Evolutionary conservation across 345 rosid genomes (phyloP).

Genomic region (Lagerstroemia speciosa): DNA sequence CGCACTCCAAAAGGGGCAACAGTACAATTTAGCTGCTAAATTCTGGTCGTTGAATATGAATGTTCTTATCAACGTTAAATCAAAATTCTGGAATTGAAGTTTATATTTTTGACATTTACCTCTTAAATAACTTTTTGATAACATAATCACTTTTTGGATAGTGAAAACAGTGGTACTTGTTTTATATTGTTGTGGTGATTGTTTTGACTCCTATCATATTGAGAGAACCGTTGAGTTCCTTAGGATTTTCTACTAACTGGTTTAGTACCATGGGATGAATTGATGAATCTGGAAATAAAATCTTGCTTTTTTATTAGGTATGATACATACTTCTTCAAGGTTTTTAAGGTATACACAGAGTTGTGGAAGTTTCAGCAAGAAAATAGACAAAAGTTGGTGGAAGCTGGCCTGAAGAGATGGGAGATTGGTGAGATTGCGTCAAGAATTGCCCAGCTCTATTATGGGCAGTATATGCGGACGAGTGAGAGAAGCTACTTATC

Average conservation of each 20-base stretch:
- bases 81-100: not conserved
- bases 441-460: conserved; percentile 86
- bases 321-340: conserved; percentile 87
- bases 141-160: not conserved
- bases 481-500: conserved; percentile 76
- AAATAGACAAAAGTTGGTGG: conserved; percentile 80
- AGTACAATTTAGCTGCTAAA: not conserved
- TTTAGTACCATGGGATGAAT: not conserved
- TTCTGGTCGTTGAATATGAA: not conserved
- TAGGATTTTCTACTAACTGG: not conserved
- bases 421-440: conserved; percentile 98
- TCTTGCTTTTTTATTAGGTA: conserved; percentile 39
- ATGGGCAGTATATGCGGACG: conserved; percentile 88
- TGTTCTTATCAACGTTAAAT: not conserved
- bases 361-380: conserved; percentile 97
- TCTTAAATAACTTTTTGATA: too few species aligned
- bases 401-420: conserved; percentile 90
- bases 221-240: not conserved
- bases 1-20: not conserved
- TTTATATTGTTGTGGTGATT: not conserved
- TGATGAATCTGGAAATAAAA: not conserved
- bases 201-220: not conserved
- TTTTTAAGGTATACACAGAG: conserved; percentile 91
- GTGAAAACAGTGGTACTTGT: not conserved
- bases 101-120: not conserved